These are phyloP conservation scores for Xanthoconium separans DNA, from an alignment of 1,284 basidiomycete genomes.

Conservation along the genomic window DNA sequence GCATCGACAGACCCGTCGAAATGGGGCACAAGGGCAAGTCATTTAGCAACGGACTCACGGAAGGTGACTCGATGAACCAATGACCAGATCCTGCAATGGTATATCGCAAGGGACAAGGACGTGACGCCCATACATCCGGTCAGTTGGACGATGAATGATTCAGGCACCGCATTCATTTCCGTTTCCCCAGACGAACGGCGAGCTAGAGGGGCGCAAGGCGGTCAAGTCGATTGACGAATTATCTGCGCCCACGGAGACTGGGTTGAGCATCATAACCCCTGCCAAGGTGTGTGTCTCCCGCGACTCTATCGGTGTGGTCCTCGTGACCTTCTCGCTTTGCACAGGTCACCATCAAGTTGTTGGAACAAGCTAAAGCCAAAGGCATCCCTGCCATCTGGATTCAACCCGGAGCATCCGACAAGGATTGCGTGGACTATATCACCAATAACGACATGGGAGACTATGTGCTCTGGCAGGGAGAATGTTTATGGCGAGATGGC, in stretches of 20 bases:
- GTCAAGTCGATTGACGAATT: conserved; percentile 57
- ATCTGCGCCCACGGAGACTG: conserved; percentile 63
- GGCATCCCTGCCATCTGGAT: conserved; percentile 75
- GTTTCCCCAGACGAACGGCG: conserved; percentile 52
- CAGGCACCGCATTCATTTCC: conserved; percentile 18
- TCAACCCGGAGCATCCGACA: conserved; percentile 81
- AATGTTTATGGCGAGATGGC: conserved; percentile 34
- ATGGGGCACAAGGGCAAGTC: conserved; percentile 66
- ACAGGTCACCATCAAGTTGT: conserved; percentile 65
- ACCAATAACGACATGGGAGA: conserved; percentile 32
- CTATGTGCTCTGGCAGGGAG: conserved; percentile 31
- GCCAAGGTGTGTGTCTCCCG: conserved; percentile 46
- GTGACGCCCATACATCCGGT: conserved; percentile 72
- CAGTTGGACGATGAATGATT: conserved; percentile 28
- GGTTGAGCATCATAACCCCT: conserved; percentile 78
- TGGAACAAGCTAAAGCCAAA: conserved; percentile 64
- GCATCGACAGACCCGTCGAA: conserved; percentile 76
- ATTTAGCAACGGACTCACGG: conserved; percentile 3
- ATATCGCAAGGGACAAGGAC: conserved; percentile 55
- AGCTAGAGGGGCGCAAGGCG: conserved; percentile 62
- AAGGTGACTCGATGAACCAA: not conserved
- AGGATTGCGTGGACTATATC: conserved; percentile 49
- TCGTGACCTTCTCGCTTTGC: not conserved
- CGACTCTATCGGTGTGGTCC: not conserved
- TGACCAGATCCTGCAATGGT: conserved; percentile 71